These are phyloP conservation scores for Coccomyxa subellipsoidea DNA, from an alignment of 163 green algal species.

Conservation along the genomic window DNA sequence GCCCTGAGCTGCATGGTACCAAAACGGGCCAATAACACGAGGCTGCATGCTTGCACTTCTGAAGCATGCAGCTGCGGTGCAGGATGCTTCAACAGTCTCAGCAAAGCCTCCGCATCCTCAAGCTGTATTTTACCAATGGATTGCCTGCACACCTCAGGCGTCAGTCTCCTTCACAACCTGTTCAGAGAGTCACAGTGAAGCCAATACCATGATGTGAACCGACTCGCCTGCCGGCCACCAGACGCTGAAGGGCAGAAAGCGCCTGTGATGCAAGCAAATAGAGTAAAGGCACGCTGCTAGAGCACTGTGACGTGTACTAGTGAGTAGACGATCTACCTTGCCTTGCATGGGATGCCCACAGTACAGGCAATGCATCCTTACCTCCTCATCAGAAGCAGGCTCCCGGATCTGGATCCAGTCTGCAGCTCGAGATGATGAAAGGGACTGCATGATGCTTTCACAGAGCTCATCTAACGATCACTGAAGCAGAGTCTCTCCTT, in stretches of 20 bases:
- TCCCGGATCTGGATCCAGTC: neutral
- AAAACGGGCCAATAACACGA: neutral
- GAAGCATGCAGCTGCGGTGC: neutral
- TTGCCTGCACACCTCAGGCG: neutral
- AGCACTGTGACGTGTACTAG: neutral
- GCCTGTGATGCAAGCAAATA: neutral
- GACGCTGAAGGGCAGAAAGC: conserved; percentile 1
- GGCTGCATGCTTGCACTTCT: neutral
- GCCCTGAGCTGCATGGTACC: neutral
- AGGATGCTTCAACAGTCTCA: neutral
- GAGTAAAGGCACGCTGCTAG: no score
- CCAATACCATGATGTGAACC: neutral
- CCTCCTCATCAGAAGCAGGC: neutral
- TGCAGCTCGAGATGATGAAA: neutral
- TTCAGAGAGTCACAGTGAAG: neutral
- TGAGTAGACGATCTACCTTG: no score
- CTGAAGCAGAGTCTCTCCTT: no score
- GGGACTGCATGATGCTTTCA: neutral
- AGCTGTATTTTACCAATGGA: neutral
- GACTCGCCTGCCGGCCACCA: neutral
- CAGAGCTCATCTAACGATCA: no score
- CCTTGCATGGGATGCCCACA: no score
- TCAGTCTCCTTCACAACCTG: neutral
- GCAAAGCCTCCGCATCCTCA: neutral
- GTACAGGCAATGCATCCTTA: neutral